A percentile compares a stretch with the other conserved stretches of the same genome.
phyloP scores from a whole-genome alignment of 139 green algal genomes.

The Chlamydomonas sphaeroides region DNA sequence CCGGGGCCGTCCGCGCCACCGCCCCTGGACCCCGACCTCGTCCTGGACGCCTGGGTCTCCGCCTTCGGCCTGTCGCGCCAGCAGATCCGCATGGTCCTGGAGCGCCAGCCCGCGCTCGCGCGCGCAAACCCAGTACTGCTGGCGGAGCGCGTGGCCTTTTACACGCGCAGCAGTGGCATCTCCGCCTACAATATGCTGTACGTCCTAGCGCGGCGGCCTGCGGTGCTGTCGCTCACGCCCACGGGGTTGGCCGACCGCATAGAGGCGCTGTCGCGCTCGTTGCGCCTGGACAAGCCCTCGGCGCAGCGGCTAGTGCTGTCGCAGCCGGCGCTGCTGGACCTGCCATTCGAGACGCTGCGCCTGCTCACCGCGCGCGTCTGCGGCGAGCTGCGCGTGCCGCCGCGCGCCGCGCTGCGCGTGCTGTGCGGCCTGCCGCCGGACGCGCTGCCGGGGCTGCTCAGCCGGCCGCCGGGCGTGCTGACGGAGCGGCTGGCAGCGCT shows the following conservation, averaged over 20 bases:
- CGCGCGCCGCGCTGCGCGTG: not conserved
- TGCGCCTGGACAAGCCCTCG: not conserved
- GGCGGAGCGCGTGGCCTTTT: constrained; percentile 7
- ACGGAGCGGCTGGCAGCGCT: constrained; percentile 9
- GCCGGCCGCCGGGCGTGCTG: not conserved
- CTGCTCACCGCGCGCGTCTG: not conserved
- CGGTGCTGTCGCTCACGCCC: constrained; percentile 1
- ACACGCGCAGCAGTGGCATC: not conserved
- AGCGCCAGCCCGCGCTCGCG: constrained; percentile 31
- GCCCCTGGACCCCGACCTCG: not conserved
- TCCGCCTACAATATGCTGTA: constrained; percentile 32
- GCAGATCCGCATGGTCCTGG: constrained; percentile 13
- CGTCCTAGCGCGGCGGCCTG: constrained; percentile 11
- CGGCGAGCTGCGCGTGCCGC: constrained; percentile 1
- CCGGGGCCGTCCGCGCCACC: not conserved
- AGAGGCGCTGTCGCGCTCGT: not conserved
- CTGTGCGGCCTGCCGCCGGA: constrained; percentile 6
- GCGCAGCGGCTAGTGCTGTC: constrained; percentile 1
- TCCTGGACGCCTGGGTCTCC: not conserved
- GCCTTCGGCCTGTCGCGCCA: constrained; percentile 29
- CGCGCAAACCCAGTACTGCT: not conserved
- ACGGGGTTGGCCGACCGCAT: not conserved
- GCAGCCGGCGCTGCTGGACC: constrained; percentile 17
- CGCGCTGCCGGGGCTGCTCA: not conserved
- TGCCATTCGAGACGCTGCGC: not conserved